phyloP scores from a whole-genome alignment of 352 stramenopile genomes.

The Peronospora farinosa region DNA sequence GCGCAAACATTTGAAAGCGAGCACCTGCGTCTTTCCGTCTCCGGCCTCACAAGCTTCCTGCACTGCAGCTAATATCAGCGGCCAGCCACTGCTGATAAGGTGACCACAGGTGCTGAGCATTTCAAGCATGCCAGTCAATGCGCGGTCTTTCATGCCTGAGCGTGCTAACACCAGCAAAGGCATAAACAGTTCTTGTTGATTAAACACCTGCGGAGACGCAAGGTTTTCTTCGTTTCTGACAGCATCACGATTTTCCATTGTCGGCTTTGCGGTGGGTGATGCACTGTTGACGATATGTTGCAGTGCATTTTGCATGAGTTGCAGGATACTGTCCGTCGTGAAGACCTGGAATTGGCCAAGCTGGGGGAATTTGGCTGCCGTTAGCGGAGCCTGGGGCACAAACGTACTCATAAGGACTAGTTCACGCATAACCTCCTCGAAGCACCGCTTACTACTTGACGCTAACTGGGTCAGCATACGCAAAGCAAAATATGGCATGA shows the following conservation, averaged over 20 bases:
- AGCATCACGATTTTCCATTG: constrained; percentile 42
- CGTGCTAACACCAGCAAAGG: constrained; percentile 52
- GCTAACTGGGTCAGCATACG: constrained; percentile 79
- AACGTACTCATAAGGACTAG: constrained; percentile 71
- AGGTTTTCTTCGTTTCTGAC: constrained; percentile 26
- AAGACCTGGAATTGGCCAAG: constrained; percentile 68
- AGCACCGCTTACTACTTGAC: constrained; percentile 61
- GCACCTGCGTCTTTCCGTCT: constrained; percentile 72
- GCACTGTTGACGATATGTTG: constrained; percentile 57
- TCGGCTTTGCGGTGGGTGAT: constrained; percentile 40
- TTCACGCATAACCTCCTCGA: constrained; percentile 71
- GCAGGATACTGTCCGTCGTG: constrained; percentile 71
- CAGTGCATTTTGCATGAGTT: constrained; percentile 71
- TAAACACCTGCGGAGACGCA: constrained; percentile 42
- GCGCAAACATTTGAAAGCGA: constrained; percentile 93
- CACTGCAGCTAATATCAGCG: constrained; percentile 56
- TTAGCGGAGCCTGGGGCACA: constrained; percentile 32
- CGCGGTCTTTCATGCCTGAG: constrained; percentile 74
- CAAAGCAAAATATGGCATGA: constrained; percentile 66
- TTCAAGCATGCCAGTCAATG: constrained; percentile 63
- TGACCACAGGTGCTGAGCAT: constrained; percentile 73
- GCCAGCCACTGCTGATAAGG: constrained; percentile 64
- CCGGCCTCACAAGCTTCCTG: constrained; percentile 58
- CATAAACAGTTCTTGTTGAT: constrained; percentile 65
- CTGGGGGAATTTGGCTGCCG: constrained; percentile 45